A percentile compares a stretch with the other conserved stretches of the same genome.
phyloP scores from a whole-genome alignment of 352 stramenopile species.

The Globisporangium cystogenes region DNA sequence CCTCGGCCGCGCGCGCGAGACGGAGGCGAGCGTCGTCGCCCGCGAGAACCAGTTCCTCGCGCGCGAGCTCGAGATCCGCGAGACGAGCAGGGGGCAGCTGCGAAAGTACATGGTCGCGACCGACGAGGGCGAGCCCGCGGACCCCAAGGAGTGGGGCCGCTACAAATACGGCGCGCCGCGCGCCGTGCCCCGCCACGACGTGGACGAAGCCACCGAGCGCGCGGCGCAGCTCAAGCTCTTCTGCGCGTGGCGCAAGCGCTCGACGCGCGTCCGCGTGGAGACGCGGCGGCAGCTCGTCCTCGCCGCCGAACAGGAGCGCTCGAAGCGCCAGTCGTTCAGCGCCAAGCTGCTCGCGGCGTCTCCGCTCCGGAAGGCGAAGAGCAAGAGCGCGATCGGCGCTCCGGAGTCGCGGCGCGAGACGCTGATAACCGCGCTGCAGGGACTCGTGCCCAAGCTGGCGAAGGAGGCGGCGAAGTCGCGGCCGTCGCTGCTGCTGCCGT shows the following conservation, averaged over 20 bases:
- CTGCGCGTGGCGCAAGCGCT: constrained; percentile 39
- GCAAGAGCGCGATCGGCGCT: neutral
- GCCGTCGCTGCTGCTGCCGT: neutral
- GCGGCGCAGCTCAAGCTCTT: constrained; percentile 52
- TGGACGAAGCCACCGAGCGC: constrained; percentile 41
- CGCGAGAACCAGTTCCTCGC: constrained; percentile 59
- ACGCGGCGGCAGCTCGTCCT: constrained; percentile 26
- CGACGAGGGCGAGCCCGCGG: constrained; percentile 42
- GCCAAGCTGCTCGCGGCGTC: neutral
- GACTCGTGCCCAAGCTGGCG: neutral
- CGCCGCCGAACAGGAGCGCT: constrained; percentile 20
- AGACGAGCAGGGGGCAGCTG: constrained; percentile 51
- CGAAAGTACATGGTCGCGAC: constrained; percentile 71
- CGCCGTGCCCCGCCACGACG: constrained; percentile 33
- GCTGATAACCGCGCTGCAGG: neutral
- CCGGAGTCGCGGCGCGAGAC: neutral
- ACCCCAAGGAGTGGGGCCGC: constrained; percentile 55
- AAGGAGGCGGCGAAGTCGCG: neutral
- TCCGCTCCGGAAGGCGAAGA: neutral
- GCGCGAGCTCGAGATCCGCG: constrained; percentile 42
- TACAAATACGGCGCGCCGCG: constrained; percentile 49
- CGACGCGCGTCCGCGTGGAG: constrained; percentile 32
- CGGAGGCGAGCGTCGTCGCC: constrained; percentile 24
- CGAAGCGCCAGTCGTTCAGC: neutral
- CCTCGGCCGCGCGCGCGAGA: constrained; percentile 33